Evolutionary conservation across 371 early-diverging fungal genomes (phyloP).

Genomic region (Mortierella sp.): DNA sequence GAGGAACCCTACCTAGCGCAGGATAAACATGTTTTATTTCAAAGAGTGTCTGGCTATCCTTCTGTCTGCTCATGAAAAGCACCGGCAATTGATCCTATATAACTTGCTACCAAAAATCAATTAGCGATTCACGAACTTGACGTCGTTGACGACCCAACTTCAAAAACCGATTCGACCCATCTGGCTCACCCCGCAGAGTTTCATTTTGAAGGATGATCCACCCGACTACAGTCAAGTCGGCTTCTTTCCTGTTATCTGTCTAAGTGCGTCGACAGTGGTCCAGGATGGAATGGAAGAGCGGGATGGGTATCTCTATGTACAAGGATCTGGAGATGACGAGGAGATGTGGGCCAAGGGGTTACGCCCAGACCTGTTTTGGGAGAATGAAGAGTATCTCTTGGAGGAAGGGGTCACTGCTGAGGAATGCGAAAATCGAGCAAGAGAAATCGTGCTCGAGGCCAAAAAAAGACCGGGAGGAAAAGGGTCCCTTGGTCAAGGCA

Average conservation of each 20-base stretch:
- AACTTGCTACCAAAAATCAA: background rate
- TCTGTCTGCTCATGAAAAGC: too few species aligned
- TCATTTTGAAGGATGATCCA: constrained; percentile 55
- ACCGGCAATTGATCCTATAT: background rate
- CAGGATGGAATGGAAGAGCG: constrained; percentile 63
- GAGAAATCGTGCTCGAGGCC: constrained; percentile 52
- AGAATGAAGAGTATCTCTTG: constrained; percentile 63
- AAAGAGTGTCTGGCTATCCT: background rate
- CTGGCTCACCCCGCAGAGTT: constrained; percentile 81
- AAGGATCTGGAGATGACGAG: constrained; percentile 91
- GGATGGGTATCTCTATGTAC: constrained; percentile 80
- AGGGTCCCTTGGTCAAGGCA: too few species aligned
- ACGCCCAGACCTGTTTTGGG: constrained; percentile 80
- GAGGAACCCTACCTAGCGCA: too few species aligned
- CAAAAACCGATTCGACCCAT: constrained; percentile 82
- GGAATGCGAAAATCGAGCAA: constrained; percentile 63
- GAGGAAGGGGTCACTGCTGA: constrained; percentile 32
- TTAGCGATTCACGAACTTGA: constrained; percentile 63
- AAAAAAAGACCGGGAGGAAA: constrained; percentile 3
- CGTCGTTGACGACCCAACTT: constrained; percentile 51
- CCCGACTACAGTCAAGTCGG: constrained; percentile 62
- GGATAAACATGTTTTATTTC: too few species aligned
- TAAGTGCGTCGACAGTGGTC: constrained; percentile 77
- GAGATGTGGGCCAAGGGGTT: constrained; percentile 86
- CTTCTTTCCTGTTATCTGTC: constrained; percentile 77